Percentiles rank a stretch among this genome's conserved stretches.
Evolutionary conservation across 2,329 filamentous ascomycete species (phyloP).

Genomic region (Penicillium sp.): DNA sequence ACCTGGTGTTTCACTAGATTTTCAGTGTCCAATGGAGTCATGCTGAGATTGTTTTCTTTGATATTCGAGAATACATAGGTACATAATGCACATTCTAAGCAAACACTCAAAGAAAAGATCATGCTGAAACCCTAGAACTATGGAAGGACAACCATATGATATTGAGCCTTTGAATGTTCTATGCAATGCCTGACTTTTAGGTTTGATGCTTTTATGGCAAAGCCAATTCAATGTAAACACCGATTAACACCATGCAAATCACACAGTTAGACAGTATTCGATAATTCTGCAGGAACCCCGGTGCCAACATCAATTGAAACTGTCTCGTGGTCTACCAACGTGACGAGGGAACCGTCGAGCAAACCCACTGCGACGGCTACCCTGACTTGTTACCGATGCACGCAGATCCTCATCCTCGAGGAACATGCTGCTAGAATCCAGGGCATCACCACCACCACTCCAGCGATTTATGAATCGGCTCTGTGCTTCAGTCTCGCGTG

Average conservation of each 20-base stretch:
- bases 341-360: slow-evolving; percentile 43
- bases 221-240: not conserved
- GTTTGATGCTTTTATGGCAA: not conserved
- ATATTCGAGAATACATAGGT: not conserved
- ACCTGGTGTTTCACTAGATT: not conserved
- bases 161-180: not conserved
- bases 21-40: not conserved
- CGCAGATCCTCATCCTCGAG: slow-evolving; percentile 37
- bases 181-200: not conserved
- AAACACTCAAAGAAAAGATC: not conserved
- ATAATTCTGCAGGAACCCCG: not conserved
- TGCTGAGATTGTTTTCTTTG: not conserved
- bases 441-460: slow-evolving; percentile 39
- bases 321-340: slow-evolving; percentile 47
- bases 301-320: slow-evolving; percentile 47
- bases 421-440: slow-evolving; percentile 37
- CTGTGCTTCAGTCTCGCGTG: slow-evolving; percentile 41
- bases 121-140: not conserved
- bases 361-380: slow-evolving; percentile 34
- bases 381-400: slow-evolving; percentile 33
- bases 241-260: not conserved
- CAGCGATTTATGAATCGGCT: slow-evolving; percentile 25
- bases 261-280: not conserved
- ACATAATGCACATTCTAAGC: not conserved
- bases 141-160: not conserved